These are phyloP conservation scores for Aphanomyces astaci DNA, from an alignment of 352 stramenopile species.

Conservation along the genomic window DNA sequence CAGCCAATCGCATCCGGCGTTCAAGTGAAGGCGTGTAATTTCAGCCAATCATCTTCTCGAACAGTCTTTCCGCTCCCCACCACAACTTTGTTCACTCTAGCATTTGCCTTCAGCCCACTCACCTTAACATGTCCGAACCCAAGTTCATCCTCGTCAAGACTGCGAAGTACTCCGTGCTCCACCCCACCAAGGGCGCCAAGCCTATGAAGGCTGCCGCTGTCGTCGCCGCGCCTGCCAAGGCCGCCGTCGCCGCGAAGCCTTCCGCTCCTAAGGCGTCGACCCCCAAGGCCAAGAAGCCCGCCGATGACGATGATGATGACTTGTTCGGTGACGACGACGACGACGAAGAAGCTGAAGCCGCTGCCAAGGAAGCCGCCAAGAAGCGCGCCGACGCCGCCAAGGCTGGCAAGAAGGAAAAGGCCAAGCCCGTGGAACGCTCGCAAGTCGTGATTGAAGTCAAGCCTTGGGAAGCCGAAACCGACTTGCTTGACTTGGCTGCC, in stretches of 20 bases:
- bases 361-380: slow-evolving; percentile 43
- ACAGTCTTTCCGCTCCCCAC: background rate
- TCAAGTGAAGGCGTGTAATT: no score
- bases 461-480: slow-evolving; percentile 70
- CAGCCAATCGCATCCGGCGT: slow-evolving; percentile 8
- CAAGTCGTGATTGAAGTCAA: slow-evolving; percentile 60
- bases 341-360: slow-evolving; percentile 45
- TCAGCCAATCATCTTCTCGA: slow-evolving; percentile 15
- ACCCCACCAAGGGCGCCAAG: slow-evolving; percentile 48
- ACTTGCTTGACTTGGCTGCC: slow-evolving; percentile 57
- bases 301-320: slow-evolving; percentile 51
- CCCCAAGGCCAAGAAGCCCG: slow-evolving; percentile 29
- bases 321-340: slow-evolving; percentile 45
- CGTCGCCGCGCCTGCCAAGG: slow-evolving; percentile 24
- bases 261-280: slow-evolving; percentile 24
- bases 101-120: slow-evolving; percentile 26
- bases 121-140: slow-evolving; percentile 32
- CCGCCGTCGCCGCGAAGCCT: slow-evolving; percentile 27
- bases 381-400: slow-evolving; percentile 42
- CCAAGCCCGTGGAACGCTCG: slow-evolving; percentile 52
- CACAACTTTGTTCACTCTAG: background rate
- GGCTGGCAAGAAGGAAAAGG: slow-evolving; percentile 56
- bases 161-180: slow-evolving; percentile 57
- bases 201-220: slow-evolving; percentile 46
- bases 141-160: slow-evolving; percentile 59